phyloP scores from a whole-genome alignment of 176 grass and related monocot genomes.

The Pharus latifolius region DNA sequence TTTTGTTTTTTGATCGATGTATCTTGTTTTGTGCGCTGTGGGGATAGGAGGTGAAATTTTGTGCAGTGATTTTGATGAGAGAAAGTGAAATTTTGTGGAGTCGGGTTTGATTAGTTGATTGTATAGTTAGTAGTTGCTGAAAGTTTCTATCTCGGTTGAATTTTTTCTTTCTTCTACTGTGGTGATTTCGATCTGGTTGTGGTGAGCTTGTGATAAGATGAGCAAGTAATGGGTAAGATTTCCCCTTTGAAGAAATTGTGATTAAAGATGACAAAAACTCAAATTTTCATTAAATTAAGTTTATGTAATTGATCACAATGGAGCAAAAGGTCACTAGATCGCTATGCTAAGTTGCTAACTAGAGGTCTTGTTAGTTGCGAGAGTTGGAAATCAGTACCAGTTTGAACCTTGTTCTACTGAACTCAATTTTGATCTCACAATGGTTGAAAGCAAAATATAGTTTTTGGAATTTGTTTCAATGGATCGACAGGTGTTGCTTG shows the following conservation, averaged over 20 bases:
- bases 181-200: neutral
- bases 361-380: neutral
- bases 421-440: neutral
- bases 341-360: too few species aligned
- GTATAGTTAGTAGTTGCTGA: neutral
- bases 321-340: neutral
- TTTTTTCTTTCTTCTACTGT: neutral
- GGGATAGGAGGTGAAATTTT: too few species aligned
- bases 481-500: neutral
- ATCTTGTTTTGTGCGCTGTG: too few species aligned
- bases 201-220: neutral
- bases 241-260: neutral
- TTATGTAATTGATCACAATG: neutral
- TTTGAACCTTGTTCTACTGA: neutral
- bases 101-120: neutral
- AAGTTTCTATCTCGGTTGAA: neutral
- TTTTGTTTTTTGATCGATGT: too few species aligned
- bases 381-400: neutral
- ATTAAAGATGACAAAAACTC: neutral
- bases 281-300: neutral
- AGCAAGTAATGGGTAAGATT: neutral
- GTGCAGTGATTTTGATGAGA: neutral
- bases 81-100: neutral
- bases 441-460: neutral
- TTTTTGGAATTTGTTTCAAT: neutral